Base-by-base conservation (phyloP, 306 rosid genomes). In the Gastrolobium bilobum region DNA sequence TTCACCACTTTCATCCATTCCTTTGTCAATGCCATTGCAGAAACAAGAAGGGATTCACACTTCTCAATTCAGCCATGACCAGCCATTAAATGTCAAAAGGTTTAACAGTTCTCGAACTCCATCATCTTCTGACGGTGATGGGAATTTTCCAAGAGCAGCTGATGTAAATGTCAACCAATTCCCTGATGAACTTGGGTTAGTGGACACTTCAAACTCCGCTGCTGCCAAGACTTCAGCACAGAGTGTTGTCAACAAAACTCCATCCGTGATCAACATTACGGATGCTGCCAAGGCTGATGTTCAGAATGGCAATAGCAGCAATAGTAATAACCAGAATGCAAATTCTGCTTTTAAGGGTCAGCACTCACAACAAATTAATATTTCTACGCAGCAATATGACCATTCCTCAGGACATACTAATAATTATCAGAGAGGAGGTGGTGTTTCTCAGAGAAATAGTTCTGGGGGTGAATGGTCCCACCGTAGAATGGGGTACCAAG, bases 131-230 rank as follows among this genome's bases (percentile, higher is more conserved):
- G 97, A 88, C 57, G 83, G 82, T 71, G 91, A 79, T 75, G 81
- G 83, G 51, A 88, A 68, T 75, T 94, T 85, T 84, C 76, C 89
- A 33, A 82, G 91, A 74, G 79, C 82, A 14, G 71, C 91, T 6
- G 92, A 87, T 78, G 86, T 90, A 46, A 73, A 86, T 39, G 91
- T 86, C 54, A 81, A 86, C 82, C 97, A 83, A 30, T 85, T 94
- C 75, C 94, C 96, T 1, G 96, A 88, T 84, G 94, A 92, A 83
- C 91, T 92, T 62, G 97, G 90, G 43, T 76, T 92, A 48, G 93
- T 87, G 77, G 89, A 83, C 54, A 81, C 91, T 11, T 79, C 92
- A 67, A 84, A 83, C 73, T 51, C 94, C 40, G 13, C 82, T 64
- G 71, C 83, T 79, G 61, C 89, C 33, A 90, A 85, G 84, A 76